Conservation (phyloP, 345 rosid species). For the Kernera saxatilis region DNA sequence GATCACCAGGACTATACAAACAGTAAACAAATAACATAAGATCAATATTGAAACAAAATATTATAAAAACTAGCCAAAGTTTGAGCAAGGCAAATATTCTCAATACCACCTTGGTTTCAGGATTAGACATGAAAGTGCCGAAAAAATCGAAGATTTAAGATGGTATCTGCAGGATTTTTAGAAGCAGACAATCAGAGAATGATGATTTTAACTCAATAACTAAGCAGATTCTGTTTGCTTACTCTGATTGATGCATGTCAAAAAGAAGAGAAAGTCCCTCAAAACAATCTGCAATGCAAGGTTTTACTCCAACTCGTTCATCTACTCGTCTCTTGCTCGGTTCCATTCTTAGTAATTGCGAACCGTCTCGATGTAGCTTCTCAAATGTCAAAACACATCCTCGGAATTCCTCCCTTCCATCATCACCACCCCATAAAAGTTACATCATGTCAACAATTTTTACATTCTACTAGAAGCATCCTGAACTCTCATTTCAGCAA, state of each 20-base stretch:
- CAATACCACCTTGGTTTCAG: constrained; percentile 76
- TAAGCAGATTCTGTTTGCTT: constrained; percentile 18
- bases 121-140: constrained; percentile 57
- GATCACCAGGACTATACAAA: constrained; percentile 47
- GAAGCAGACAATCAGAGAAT: not conserved
- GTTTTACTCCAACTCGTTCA: constrained; percentile 66
- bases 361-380: constrained; percentile 48
- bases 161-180: constrained; percentile 37
- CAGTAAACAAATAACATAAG: not conserved
- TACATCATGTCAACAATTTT: not conserved
- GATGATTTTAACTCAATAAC: not conserved
- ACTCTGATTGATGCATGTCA: constrained; percentile 75
- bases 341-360: constrained; percentile 48
- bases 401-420: constrained; percentile 54
- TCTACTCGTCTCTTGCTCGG: constrained; percentile 39
- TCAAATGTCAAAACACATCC: constrained; percentile 49
- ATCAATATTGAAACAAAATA: not conserved
- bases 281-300: constrained; percentile 58
- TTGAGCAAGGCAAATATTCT: not conserved
- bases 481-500: not conserved
- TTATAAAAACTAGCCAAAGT: not conserved
- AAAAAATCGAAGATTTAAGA: constrained; percentile 60
- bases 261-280: constrained; percentile 63
- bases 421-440: not conserved
- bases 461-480: not conserved